Conservation (phyloP, 1,139 yeast species). For the Taphrina confusa region DNA sequence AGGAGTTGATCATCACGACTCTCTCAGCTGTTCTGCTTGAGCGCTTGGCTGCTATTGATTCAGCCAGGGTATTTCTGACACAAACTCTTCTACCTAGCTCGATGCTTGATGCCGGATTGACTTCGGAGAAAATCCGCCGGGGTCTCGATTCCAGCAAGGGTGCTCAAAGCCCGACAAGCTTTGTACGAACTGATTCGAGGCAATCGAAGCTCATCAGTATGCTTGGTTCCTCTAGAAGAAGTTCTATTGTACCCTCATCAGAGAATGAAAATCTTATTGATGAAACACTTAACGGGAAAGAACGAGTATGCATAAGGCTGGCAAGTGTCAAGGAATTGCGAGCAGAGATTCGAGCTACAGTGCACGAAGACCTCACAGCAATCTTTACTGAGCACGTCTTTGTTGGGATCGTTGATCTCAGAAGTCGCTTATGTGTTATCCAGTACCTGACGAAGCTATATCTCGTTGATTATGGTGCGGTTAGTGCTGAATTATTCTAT, state of each 20-base stretch:
- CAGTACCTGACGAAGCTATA: slow-evolving; percentile 79
- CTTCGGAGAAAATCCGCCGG: slow-evolving; percentile 16
- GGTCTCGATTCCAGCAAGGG: not conserved
- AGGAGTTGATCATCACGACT: slow-evolving; percentile 76
- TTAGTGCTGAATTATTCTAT: slow-evolving; percentile 70
- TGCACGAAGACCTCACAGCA: slow-evolving; percentile 61
- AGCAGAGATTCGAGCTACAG: slow-evolving; percentile 52
- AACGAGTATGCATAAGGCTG: slow-evolving; percentile 44
- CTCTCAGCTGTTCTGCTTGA: slow-evolving; percentile 57
- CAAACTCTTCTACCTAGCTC: slow-evolving; percentile 47
- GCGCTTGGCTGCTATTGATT: slow-evolving; percentile 61
- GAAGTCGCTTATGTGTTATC: slow-evolving; percentile 69
- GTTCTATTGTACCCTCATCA: not conserved
- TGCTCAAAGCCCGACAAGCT: slow-evolving; percentile 7
- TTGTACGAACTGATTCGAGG: slow-evolving; percentile 40
- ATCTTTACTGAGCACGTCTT: slow-evolving; percentile 69
- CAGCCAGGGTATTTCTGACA: slow-evolving; percentile 67
- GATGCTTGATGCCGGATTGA: slow-evolving; percentile 10
- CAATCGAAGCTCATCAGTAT: slow-evolving; percentile 41
- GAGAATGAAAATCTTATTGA: not conserved
- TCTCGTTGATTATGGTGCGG: slow-evolving; percentile 75
- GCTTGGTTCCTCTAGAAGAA: slow-evolving; percentile 9
- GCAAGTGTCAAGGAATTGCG: slow-evolving; percentile 62
- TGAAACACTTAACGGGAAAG: slow-evolving; percentile 35
- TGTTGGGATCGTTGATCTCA: slow-evolving; percentile 79